Evolutionary conservation across 768 basidiomycete genomes (phyloP).

Genomic region (Phanerochaete sordida): DNA sequence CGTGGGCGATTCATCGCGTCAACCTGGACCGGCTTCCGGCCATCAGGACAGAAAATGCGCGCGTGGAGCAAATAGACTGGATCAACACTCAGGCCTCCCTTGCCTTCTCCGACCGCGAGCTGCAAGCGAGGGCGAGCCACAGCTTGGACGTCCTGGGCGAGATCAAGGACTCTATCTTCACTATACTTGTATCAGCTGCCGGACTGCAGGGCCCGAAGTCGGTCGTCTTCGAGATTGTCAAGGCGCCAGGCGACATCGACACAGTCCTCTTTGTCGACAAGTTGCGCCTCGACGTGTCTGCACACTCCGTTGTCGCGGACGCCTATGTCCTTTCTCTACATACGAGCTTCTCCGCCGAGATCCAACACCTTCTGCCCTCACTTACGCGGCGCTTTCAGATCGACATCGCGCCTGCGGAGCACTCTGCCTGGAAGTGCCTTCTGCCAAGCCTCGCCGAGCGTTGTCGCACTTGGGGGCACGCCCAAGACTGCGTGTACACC

Average conservation of each 20-base stretch:
- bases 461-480: slow-evolving; percentile 46
- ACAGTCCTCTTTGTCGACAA: slow-evolving; percentile 44
- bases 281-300: slow-evolving; percentile 43
- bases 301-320: slow-evolving; percentile 48
- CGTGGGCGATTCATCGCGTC: neutral
- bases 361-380: neutral
- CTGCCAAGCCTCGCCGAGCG: slow-evolving; percentile 49
- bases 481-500: slow-evolving; percentile 45
- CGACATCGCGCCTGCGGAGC: slow-evolving; percentile 29
- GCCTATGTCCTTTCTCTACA: slow-evolving; percentile 40
- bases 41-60: neutral
- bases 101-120: neutral
- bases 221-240: neutral
- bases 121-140: neutral
- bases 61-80: neutral
- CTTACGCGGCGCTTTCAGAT: slow-evolving; percentile 23
- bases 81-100: neutral
- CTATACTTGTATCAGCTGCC: neutral
- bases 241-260: slow-evolving; percentile 18
- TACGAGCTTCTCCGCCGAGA: slow-evolving; percentile 7
- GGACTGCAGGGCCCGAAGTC: neutral
- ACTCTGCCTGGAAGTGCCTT: slow-evolving; percentile 44
- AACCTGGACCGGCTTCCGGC: neutral
- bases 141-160: neutral
- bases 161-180: neutral